These are phyloP conservation scores for Aspergillus fijiensis DNA, from an alignment of 2,329 filamentous ascomycete species.

Conservation along the genomic window DNA sequence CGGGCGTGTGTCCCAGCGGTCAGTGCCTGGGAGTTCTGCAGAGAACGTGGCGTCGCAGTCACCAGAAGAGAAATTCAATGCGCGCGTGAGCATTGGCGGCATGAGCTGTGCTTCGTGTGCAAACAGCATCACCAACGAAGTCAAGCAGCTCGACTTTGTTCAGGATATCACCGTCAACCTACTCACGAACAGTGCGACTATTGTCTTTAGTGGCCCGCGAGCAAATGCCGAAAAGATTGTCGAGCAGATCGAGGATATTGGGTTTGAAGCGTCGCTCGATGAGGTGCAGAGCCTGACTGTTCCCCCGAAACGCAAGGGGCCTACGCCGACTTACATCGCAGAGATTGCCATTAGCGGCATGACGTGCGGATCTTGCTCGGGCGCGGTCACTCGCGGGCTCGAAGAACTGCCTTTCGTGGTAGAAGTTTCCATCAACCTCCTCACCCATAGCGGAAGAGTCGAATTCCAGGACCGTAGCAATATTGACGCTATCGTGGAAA, in stretches of 20 bases:
- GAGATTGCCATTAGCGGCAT: constrained; percentile 56
- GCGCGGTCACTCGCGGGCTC: constrained; percentile 49
- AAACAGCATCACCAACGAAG: constrained; percentile 60
- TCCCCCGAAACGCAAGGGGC: constrained; percentile 8
- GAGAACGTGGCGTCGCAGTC: not conserved
- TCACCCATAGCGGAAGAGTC: constrained; percentile 52
- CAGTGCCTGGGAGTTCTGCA: not conserved
- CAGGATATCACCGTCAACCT: constrained; percentile 62
- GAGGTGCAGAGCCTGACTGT: constrained; percentile 26
- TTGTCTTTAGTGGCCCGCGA: constrained; percentile 56
- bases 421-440: constrained; percentile 51
- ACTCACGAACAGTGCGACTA: constrained; percentile 64
- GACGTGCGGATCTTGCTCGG: constrained; percentile 59
- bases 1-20: constrained; percentile 1
- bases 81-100: constrained; percentile 58
- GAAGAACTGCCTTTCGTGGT: constrained; percentile 48
- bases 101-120: constrained; percentile 74
- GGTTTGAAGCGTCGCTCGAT: constrained; percentile 48
- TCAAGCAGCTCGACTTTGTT: constrained; percentile 61
- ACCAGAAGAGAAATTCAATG: constrained; percentile 22
- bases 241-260: constrained; percentile 51
- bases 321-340: constrained; percentile 34
- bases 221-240: constrained; percentile 48
- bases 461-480: constrained; percentile 51
- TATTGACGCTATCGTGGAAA: constrained; percentile 46